Base-by-base conservation (phyloP, 1,139 yeast species). In the Diutina pseudorugosa region DNA sequence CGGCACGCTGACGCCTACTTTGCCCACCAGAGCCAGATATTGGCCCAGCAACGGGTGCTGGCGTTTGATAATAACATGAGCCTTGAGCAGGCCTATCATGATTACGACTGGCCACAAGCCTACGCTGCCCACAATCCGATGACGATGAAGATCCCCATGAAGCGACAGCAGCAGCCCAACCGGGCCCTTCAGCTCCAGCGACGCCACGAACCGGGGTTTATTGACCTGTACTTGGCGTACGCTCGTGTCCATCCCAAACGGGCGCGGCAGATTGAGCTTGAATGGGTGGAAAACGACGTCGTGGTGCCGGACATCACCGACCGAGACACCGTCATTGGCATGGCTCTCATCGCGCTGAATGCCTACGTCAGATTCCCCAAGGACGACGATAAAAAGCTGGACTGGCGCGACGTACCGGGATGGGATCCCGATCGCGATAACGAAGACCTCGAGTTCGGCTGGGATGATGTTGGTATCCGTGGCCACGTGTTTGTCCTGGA, bases 321-420 rank as follows among this genome's bases (percentile, higher is more conserved):
- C 65, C 77, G 77, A 53, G 81, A 80, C 44, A 86, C 97, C 0
- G 65, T 93, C 5, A 72, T 91, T 4, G 71, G 86, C 1, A 69
- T 93, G 50, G 98, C 98, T 0, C 69, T 85, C 53, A 85, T 93
- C 79, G 82, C 97, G 0, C 86, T 96, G 1, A 87, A 93, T 66
- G 98, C 98, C 2, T 93, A 93, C 62, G 96, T 89, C 2, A 76
- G 78, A 51, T 70, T 80, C 42, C 97, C 98, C 1, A 67, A 72
- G 43, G 78, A 82, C 45, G 75, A 72, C 51, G 72, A 72, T 63
- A 64, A 66, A 51, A 69, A 72, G 47, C 70, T 70, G 53, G 95
- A 89, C 64, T 93, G 98, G 98, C 71, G 85, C 49, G 95, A 91
- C 60, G 82, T 91, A 5, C 77, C 79, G 0, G 44, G 44, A 4